Evolutionary conservation across 768 basidiomycete genomes (phyloP), one percentile per base, ranked within the genome.

Genomic region (Leccinum truebloodii): DNA sequence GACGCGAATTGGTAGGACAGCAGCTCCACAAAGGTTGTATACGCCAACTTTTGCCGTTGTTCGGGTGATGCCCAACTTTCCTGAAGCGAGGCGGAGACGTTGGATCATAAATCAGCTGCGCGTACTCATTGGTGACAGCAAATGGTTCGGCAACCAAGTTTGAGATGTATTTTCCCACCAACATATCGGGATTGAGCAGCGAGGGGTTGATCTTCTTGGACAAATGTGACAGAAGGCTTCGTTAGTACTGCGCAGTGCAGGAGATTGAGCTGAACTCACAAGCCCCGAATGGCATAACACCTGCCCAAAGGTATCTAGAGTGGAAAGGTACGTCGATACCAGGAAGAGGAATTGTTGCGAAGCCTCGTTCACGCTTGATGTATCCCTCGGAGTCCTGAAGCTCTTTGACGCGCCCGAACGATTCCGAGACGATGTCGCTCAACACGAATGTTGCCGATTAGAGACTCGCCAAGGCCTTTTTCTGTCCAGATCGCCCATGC

Each of bases 301-400:
- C 95, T 16, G 95, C 95, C 97, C 97, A 99, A 39, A 99, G 84
- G 77, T 98, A 99, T 61, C 95, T 90, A 4, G 97, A 98, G 75
- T 99, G 97, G 92, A 99, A 99, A 4, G 97, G 97, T 1, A 99
- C 97, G 68, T 98, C 97, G 67, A 99, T 97, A 62, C 96, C 96
- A 41, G 95, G 93, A 41, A 96, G 83, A 46, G 94, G 94, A 59
- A 95, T 95, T 20, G 94, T 95, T 1, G 95, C 96, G 67, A 94
- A 97, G 7, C 97, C 97, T 68, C 97, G 92, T 67, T 99, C 96
- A 55, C 98, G 86, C 68, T 89, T 90, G 78, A 99, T 93, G 66
- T 91, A 86, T 7, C 95, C 96, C 61, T 94, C 90, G 26, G 82
- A 79, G 68, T 85, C 83, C 73, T 95, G 89, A 68, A 90, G 86